Conservation (phyloP, 305 asterid genomes). For the Fraxinus platypoda region DNA sequence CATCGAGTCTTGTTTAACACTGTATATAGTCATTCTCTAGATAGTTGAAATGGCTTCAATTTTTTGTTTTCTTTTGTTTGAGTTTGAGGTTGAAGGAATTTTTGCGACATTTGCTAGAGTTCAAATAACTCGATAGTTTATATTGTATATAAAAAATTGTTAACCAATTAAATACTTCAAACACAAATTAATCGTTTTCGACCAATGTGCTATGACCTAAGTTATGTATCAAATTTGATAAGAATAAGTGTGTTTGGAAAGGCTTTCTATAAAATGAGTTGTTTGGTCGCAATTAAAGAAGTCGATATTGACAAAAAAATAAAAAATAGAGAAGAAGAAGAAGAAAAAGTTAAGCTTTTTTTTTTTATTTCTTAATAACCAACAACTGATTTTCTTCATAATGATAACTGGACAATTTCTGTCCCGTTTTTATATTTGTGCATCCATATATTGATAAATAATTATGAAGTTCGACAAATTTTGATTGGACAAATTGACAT, state of each 20-base stretch:
- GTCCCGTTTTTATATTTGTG: too few relatives aligned
- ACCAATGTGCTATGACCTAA: background rate
- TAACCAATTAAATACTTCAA: background rate
- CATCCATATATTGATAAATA: background rate
- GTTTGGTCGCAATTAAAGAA: background rate
- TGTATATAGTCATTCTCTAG: background rate
- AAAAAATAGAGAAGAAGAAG: too few relatives aligned
- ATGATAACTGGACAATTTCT: too few relatives aligned
- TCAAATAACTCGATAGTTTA: background rate
- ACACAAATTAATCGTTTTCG: background rate
- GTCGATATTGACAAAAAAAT: background rate
- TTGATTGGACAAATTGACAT: background rate
- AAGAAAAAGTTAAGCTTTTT: background rate
- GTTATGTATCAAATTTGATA: background rate
- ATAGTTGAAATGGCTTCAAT: too few relatives aligned
- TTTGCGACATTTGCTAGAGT: background rate
- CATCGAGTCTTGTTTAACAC: too few relatives aligned
- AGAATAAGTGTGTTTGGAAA: too few relatives aligned
- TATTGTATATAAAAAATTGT: too few relatives aligned
- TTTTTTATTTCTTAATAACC: too few relatives aligned
- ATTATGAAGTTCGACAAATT: background rate
- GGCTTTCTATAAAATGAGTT: background rate
- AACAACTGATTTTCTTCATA: too few relatives aligned
- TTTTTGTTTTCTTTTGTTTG: too few relatives aligned
- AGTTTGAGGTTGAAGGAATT: background rate